Base-by-base conservation (phyloP, 176 grass and related monocot species). In the Hsuehochloa calcarea region DNA sequence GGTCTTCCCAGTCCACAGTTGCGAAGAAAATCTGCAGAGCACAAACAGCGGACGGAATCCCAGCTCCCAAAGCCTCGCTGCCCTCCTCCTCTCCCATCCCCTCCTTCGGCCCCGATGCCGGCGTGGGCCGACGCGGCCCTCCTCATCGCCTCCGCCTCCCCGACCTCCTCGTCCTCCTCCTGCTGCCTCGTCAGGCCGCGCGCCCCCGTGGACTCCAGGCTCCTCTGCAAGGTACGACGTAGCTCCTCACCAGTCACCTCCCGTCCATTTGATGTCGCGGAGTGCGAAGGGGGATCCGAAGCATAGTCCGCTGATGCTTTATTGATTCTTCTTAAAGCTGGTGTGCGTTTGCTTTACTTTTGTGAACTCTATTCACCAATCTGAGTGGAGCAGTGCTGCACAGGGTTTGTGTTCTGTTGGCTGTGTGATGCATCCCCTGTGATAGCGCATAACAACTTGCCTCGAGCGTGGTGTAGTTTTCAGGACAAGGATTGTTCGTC, bases 91-190 rank as follows among this genome's bases (percentile, higher is more conserved):
- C 70, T 26, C 43, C 72, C 29, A 8, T 3, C 22, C 45, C 17
- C 59, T 15, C 22, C 67, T 5, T 46, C 66, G 14, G 10, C 22
- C 79, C 38, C 58, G 52, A 90, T 90, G 84, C 68, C 84, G 88
- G 88, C 84, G 84, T 87, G 88, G 88, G 88, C 79, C 6, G 79
- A 90, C 43, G 84, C 88, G 38, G 79, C 84, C 58, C 88, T 78
- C 27, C 73, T 83, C 66, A 67, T 79, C 84, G 73, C 59, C 79
- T 87, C 88, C 15, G 65, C 58, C 6, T 66, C 78, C 65, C 43
- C 82, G 31, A 43, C 70, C 31, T 31, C 79, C 64, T 65, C 85
- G 0, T 43, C 77, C 23, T 72, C 72, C 7, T 72, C 65, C 38
- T 56, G 54, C 47, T 65, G 37, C 80, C 64, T 40, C 84, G 14